These are phyloP conservation scores for Elymus sibiricus DNA, from an alignment of 176 grass and related monocot genomes.

Conservation along the genomic window DNA sequence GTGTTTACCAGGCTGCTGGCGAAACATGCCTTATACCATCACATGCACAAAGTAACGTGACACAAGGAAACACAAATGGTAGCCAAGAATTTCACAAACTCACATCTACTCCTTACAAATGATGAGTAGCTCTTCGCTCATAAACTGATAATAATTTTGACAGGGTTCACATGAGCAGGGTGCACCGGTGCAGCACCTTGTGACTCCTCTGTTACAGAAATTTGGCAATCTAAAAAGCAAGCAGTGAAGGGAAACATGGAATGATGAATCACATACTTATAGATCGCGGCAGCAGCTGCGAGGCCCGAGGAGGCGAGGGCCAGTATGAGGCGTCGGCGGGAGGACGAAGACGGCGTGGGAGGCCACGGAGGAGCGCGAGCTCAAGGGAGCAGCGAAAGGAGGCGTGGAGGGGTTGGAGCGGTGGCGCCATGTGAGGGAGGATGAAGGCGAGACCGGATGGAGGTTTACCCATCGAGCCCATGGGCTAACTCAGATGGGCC, in stretches of 20 bases:
- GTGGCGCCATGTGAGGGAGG: background rate
- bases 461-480: no score
- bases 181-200: conserved; percentile 53
- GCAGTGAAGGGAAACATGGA: conserved; percentile 3
- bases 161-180: conserved; percentile 59
- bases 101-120: conserved; percentile 88
- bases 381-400: conserved; percentile 46
- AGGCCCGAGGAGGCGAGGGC: conserved; percentile 38
- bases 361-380: conserved; percentile 36
- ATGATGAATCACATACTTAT: background rate
- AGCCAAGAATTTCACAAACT: conserved; percentile 30
- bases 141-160: conserved; percentile 48
- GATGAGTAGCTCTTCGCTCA: conserved; percentile 74
- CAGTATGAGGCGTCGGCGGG: conserved; percentile 37
- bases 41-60: conserved; percentile 3
- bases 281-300: background rate
- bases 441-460: no score
- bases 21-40: conserved; percentile 64
- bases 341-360: conserved; percentile 21
- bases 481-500: no score
- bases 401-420: conserved; percentile 4
- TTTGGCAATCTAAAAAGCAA: conserved; percentile 61
- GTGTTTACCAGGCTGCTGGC: conserved; percentile 72
- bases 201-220: conserved; percentile 75
- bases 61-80: background rate